These are phyloP conservation scores for Penicillium goetzii DNA, from an alignment of 495 filamentous ascomycete genomes.

Conservation along the genomic window DNA sequence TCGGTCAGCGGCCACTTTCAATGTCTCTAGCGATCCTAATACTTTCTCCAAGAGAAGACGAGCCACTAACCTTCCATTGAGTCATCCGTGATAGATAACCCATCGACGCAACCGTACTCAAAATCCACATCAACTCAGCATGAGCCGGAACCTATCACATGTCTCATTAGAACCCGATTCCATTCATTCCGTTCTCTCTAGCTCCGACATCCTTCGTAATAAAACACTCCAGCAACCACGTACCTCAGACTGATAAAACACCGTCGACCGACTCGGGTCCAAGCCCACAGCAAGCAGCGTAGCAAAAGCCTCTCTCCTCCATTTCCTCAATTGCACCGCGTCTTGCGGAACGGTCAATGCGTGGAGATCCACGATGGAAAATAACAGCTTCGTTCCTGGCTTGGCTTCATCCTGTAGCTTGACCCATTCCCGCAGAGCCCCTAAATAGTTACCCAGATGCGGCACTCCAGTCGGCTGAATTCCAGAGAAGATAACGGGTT, in stretches of 20 bases:
- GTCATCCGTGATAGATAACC: slow-evolving; percentile 95
- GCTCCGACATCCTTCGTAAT: neutral
- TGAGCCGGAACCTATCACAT: slow-evolving; percentile 69
- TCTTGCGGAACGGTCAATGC: slow-evolving; percentile 81
- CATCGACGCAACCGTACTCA: slow-evolving; percentile 85
- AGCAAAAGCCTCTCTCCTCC: slow-evolving; percentile 75
- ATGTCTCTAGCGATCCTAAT: neutral
- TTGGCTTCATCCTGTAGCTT: slow-evolving; percentile 67
- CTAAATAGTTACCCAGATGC: slow-evolving; percentile 96
- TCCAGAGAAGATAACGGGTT: slow-evolving; percentile 75
- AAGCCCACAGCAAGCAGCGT: slow-evolving; percentile 83
- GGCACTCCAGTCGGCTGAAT: slow-evolving; percentile 96
- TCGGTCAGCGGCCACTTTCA: neutral
- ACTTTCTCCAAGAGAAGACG: neutral
- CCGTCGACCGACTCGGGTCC: slow-evolving; percentile 69
- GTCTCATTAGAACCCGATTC: neutral
- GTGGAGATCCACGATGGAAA: slow-evolving; percentile 89
- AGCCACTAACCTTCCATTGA: slow-evolving; percentile 83
- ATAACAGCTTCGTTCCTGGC: slow-evolving; percentile 65
- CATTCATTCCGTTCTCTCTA: neutral
- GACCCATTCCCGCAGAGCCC: slow-evolving; percentile 87
- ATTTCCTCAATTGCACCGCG: slow-evolving; percentile 56
- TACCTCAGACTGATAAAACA: slow-evolving; percentile 84
- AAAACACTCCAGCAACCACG: slow-evolving; percentile 14
- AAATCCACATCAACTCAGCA: slow-evolving; percentile 92